phyloP scores from a whole-genome alignment of 2,329 filamentous ascomycete species.

The Nannizziopsis barbatae region DNA sequence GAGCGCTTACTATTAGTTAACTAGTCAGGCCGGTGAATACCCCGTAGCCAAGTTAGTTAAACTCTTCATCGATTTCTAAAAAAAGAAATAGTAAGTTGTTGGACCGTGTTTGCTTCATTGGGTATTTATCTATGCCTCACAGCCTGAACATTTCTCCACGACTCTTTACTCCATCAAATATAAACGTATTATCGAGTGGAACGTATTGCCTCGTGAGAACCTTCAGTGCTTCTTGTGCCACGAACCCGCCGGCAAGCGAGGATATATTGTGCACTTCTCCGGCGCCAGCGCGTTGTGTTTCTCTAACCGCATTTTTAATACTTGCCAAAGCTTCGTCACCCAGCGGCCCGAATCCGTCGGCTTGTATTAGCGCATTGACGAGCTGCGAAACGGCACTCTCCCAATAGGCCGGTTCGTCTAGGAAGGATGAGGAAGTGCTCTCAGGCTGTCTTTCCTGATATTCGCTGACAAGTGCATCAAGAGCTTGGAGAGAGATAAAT shows the following conservation, averaged over 20 bases:
- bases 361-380: conserved; percentile 8
- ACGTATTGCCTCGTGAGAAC: conserved; percentile 55
- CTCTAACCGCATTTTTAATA: conserved; percentile 47
- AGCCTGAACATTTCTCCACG: conserved; percentile 44
- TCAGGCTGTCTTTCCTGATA: conserved; percentile 35
- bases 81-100: too few relatives aligned
- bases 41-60: too few relatives aligned
- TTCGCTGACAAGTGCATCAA: conserved; percentile 40
- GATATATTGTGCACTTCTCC: conserved; percentile 90
- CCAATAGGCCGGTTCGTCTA: conserved; percentile 29
- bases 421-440: conserved; percentile 14
- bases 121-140: conserved; percentile 21
- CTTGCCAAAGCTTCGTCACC: conserved; percentile 42
- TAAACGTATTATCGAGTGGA: conserved; percentile 51
- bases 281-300: conserved; percentile 64
- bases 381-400: conserved; percentile 11
- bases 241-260: conserved; percentile 75
- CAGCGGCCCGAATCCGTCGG: conserved; percentile 36
- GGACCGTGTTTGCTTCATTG: too few relatives aligned
- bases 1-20: too few relatives aligned
- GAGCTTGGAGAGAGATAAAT: conserved; percentile 52
- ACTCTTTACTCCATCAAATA: conserved; percentile 52
- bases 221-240: conserved; percentile 96
- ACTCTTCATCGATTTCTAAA: too few relatives aligned
- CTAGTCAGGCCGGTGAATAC: too few relatives aligned